Conservation (phyloP, 768 basidiomycete species). For the Suillus paluster region DNA sequence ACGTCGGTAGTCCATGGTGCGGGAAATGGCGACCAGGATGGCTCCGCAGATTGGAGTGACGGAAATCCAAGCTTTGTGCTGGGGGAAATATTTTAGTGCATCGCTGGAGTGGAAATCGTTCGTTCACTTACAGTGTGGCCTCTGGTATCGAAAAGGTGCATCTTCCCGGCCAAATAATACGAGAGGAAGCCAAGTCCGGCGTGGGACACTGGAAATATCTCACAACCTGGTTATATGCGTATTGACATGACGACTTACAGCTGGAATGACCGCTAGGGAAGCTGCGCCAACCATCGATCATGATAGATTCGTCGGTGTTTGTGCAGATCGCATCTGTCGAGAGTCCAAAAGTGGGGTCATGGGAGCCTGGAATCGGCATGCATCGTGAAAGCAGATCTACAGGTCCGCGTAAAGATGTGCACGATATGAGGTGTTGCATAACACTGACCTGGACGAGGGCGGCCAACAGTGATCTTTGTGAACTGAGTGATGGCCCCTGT, state of each 20-base stretch:
- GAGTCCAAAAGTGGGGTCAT: conserved; percentile 74
- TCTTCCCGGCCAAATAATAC: conserved; percentile 89
- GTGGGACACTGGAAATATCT: conserved; percentile 70
- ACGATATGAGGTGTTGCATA: background rate
- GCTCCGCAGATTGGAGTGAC: conserved; percentile 79
- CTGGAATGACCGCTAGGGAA: conserved; percentile 94
- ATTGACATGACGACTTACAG: conserved; percentile 46
- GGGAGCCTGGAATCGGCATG: conserved; percentile 64
- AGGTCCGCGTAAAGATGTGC: background rate
- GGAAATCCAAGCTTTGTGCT: conserved; percentile 85
- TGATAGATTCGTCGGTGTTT: conserved; percentile 55
- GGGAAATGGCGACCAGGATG: conserved; percentile 76
- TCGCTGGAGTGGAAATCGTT: conserved; percentile 5
- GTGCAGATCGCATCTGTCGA: conserved; percentile 82
- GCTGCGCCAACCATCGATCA: conserved; percentile 88
- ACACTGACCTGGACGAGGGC: conserved; percentile 78
- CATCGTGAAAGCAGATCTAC: conserved; percentile 50
- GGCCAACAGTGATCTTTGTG: conserved; percentile 84
- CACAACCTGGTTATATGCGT: background rate
- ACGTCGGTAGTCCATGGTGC: conserved; percentile 94
- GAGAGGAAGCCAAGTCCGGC: conserved; percentile 90
- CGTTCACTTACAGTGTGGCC: conserved; percentile 63
- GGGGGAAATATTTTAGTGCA: conserved; percentile 10
- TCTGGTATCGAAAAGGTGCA: conserved; percentile 84
- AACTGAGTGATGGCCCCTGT: conserved; percentile 86